Evolutionary conservation across 2,329 filamentous ascomycete species (phyloP).

Genomic region (Pseudogymnoascus sp.): DNA sequence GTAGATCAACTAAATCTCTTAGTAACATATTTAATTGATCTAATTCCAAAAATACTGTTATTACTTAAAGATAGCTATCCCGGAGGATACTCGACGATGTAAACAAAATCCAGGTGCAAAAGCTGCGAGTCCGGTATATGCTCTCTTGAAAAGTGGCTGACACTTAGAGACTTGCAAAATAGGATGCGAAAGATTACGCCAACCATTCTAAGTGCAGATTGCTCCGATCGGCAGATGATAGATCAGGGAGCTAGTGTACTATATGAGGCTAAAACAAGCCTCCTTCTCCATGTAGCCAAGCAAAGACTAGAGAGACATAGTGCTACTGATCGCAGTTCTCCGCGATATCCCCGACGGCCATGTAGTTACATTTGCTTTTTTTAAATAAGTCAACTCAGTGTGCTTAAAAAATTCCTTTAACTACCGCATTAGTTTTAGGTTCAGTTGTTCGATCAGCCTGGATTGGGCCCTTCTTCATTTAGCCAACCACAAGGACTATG

Average conservation of each 20-base stretch:
- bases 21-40: not conserved
- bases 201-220: not conserved
- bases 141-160: not conserved
- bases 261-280: not conserved
- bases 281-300: conserved; percentile 1
- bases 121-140: not conserved
- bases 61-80: not conserved
- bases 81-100: not conserved
- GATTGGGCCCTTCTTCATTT: not conserved
- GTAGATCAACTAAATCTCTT: too few relatives aligned
- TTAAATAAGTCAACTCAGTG: not conserved
- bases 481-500: not conserved
- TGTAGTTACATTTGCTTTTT: not conserved
- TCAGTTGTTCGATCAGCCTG: not conserved
- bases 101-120: not conserved
- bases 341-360: not conserved
- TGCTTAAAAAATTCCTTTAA: not conserved
- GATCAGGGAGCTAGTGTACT: not conserved
- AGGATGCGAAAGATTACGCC: not conserved
- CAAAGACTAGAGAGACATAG: not conserved
- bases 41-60: not conserved
- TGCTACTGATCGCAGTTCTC: not conserved
- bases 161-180: not conserved
- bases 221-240: not conserved
- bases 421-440: not conserved